phyloP scores from a whole-genome alignment of 1,284 basidiomycete species.

The Boletellus deceptivus region DNA sequence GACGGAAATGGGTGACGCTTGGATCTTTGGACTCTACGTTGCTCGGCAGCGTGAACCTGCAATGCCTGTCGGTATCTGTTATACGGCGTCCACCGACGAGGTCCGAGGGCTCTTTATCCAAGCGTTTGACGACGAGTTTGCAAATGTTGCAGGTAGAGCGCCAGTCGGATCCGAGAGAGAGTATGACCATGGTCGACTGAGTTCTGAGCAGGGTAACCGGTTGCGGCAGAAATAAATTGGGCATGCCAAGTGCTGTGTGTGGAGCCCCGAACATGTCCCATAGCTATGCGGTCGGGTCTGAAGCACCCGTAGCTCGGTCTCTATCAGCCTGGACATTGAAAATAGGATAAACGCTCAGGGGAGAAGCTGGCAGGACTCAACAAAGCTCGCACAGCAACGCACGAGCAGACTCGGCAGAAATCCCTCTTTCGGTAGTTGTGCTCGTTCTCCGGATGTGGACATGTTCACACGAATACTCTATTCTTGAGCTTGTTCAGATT shows the following conservation, averaged over 20 bases:
- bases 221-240: constrained; percentile 8
- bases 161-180: constrained; percentile 16
- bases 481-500: too few species aligned
- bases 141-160: constrained; percentile 14
- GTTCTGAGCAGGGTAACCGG: not conserved
- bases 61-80: not conserved
- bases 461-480: too few species aligned
- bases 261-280: constrained; percentile 9
- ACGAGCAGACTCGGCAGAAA: too few species aligned
- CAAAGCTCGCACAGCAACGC: too few species aligned
- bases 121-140: constrained; percentile 10
- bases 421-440: too few species aligned
- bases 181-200: too few species aligned
- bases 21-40: constrained; percentile 9
- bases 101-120: constrained; percentile 15
- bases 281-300: too few species aligned
- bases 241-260: constrained; percentile 1
- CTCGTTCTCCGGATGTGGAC: too few species aligned
- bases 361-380: too few species aligned
- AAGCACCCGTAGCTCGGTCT: too few species aligned
- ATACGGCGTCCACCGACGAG: constrained; percentile 12
- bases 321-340: too few species aligned
- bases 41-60: constrained; percentile 12
- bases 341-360: too few species aligned
- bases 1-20: constrained; percentile 17